Base-by-base conservation (phyloP, 352 stramenopile species). In the Phytophthora cryptogea region DNA sequence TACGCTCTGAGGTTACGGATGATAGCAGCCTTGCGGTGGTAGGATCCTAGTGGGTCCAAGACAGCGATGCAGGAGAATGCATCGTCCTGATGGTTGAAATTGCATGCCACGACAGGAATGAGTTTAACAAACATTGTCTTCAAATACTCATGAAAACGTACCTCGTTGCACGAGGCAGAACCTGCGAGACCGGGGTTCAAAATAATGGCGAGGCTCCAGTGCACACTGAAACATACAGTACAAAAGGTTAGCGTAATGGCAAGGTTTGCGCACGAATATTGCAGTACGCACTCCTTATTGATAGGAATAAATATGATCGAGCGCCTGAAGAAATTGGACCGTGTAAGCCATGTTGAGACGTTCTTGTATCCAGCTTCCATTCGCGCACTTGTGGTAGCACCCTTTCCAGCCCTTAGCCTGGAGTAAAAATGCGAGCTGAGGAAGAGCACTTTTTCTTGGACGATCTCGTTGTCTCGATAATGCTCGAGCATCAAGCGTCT, bases 221-320 rank as follows among this genome's bases (percentile, higher is more conserved):
- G 86, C 50, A 88, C 62, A 46, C 86, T 95, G 62, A 33, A 59
- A 50, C n/a, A 63, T 37, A 39, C 4, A 55, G 10, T 11, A 45
- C 8, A 50, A 37, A 9, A 13, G 8, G 48, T 31, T 55, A 71
- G 56, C 17, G 53, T 11, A 68, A 6, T 4, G 23, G n/a, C 37
- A 13, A 20, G n/a, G 23, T 42, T 14, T 23, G 37, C 43, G 5
- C 17, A 43, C 16, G 13, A 4, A 37, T 30, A 11, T 5, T 35
- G 42, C 16, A 60, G 11, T 5, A 48, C 45, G 52, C 72, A 93
- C 86, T 90, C 72, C 50, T 90, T 89, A 70, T 95, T 93, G 68
- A 95, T 95, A 16, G 86, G 86, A 59, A 95, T 77, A 76, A 95
- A 92, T 66, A 95, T 82, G 32, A 95, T 62, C 1, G 74, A 83